Evolutionary conservation across 495 filamentous ascomycete genomes (phyloP).

Genomic region (Copromyces sp.): DNA sequence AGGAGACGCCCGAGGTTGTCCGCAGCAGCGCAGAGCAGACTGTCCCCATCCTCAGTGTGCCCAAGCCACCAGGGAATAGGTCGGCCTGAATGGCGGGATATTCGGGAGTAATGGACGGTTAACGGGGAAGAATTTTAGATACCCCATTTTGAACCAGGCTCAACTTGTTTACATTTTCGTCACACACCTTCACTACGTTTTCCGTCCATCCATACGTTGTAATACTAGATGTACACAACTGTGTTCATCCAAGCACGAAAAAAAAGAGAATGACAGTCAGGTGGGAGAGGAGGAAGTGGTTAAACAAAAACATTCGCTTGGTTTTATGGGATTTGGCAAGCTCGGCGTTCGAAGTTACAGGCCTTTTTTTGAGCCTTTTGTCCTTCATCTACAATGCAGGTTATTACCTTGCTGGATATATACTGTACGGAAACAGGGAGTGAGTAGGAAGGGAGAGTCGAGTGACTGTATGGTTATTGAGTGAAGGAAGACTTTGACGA

Average conservation of each 20-base stretch:
- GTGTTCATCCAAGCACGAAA: background rate
- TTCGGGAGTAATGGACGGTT: background rate
- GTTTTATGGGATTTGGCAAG: background rate
- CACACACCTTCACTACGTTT: background rate
- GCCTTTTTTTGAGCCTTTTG: background rate
- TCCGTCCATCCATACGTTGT: background rate
- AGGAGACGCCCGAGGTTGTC: conserved; percentile 21
- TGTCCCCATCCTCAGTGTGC: conserved; percentile 32
- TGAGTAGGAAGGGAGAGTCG: background rate
- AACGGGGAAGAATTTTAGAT: background rate
- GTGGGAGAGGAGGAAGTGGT: background rate
- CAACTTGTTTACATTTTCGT: background rate
- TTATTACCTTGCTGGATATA: background rate
- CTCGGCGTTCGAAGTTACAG: background rate
- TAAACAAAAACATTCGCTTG: background rate
- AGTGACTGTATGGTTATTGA: background rate
- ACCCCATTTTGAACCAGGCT: background rate
- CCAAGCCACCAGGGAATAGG: conserved; percentile 23
- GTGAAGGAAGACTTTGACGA: background rate
- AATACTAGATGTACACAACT: background rate
- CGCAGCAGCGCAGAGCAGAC: conserved; percentile 10
- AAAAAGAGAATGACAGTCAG: background rate
- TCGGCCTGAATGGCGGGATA: background rate
- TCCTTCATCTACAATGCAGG: background rate
- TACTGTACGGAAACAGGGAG: background rate